Conservation (phyloP, 495 filamentous ascomycete genomes). For the Aspergillus baeticus region DNA sequence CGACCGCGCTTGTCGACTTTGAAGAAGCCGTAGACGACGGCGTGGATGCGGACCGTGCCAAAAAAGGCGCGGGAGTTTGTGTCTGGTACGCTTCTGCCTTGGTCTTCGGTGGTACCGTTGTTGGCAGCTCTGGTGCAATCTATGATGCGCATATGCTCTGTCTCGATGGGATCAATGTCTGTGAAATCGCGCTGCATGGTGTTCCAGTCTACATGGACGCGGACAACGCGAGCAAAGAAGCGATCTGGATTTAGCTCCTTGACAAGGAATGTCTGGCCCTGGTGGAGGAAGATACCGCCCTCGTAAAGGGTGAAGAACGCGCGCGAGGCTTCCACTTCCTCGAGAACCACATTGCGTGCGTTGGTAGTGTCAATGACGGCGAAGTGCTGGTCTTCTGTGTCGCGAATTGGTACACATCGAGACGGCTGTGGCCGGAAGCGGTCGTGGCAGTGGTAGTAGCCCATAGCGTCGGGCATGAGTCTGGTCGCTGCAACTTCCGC, state of each 20-base stretch:
- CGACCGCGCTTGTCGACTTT: conserved; percentile 80
- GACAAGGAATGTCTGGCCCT: conserved; percentile 88
- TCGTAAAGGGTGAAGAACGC: conserved; percentile 97
- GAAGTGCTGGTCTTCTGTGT: conserved; percentile 90
- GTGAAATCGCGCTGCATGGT: conserved; percentile 93
- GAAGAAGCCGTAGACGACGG: conserved; percentile 93
- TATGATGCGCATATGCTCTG: conserved; percentile 75
- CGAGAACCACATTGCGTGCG: conserved; percentile 77
- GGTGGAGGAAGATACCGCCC: conserved; percentile 95
- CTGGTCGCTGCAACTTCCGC: conserved; percentile 70
- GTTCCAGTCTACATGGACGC: conserved; percentile 93
- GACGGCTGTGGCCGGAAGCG: conserved; percentile 86
- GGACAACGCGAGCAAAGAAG: conserved; percentile 69
- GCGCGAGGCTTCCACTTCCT: conserved; percentile 93
- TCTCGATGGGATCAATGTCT: conserved; percentile 90
- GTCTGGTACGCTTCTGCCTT: not conserved
- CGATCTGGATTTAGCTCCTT: conserved; percentile 80
- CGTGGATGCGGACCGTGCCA: conserved; percentile 77
- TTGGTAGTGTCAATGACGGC: conserved; percentile 89
- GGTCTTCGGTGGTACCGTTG: not conserved
- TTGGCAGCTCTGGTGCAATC: conserved; percentile 9
- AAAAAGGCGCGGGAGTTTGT: conserved; percentile 68
- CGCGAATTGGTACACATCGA: conserved; percentile 81
- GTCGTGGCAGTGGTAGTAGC: conserved; percentile 87
- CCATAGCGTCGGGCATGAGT: conserved; percentile 68